phyloP scores from a whole-genome alignment of 257 asterid genomes.

The Ballota nigra region DNA sequence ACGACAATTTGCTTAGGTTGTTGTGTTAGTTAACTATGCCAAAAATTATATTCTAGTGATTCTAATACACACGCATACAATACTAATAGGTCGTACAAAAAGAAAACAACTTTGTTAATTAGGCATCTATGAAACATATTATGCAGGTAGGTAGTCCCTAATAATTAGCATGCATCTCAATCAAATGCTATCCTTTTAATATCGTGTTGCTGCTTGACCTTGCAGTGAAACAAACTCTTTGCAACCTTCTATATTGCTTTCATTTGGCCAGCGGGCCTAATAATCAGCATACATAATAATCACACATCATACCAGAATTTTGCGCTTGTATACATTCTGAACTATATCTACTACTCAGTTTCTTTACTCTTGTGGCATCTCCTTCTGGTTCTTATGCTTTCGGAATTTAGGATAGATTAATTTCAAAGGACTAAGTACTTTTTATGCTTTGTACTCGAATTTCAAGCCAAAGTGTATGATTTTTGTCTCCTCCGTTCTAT shows the following conservation, averaged over 20 bases:
- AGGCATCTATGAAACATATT: not conserved
- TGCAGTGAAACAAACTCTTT: too few species aligned
- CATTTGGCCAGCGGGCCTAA: not conserved
- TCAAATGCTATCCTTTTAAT: not conserved
- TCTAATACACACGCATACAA: not conserved
- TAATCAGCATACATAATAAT: not conserved
- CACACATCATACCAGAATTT: not conserved
- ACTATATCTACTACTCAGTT: not conserved
- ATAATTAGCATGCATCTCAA: not conserved
- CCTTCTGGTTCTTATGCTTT: not conserved
- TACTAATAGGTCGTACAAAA: not conserved
- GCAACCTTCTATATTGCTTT: not conserved
- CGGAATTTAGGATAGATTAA: not conserved
- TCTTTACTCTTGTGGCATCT: not conserved
- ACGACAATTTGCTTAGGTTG: not conserved
- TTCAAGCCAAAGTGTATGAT: slow-evolving; percentile 46
- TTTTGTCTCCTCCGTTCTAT: slow-evolving; percentile 66
- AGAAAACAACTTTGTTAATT: not conserved
- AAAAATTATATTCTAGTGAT: not conserved
- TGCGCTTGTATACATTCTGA: not conserved
- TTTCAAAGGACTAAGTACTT: not conserved
- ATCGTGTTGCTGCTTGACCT: not conserved
- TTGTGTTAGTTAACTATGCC: not conserved
- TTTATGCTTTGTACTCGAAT: not conserved
- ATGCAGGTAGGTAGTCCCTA: not conserved